A percentile compares a stretch with the other conserved stretches of the same genome.
phyloP scores from a whole-genome alignment of 768 basidiomycete genomes.

The Lactarius hatsudake region DNA sequence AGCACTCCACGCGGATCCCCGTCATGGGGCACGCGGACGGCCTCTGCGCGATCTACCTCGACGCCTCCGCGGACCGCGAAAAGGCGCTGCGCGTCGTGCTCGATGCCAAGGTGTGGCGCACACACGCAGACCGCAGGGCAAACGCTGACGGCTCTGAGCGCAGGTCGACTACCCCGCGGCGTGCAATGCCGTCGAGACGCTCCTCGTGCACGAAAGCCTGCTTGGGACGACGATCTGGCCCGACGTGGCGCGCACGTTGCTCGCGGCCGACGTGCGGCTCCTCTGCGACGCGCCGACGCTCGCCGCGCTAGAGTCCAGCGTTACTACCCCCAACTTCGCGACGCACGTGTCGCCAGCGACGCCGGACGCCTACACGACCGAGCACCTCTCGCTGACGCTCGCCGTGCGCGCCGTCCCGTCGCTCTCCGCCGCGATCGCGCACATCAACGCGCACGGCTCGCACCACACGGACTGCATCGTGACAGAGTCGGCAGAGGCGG shows the following conservation, averaged over 20 bases:
- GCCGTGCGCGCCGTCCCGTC: conserved; percentile 77
- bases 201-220: conserved; percentile 77
- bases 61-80: conserved; percentile 70
- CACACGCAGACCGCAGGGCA: too few relatives aligned
- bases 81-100: conserved; percentile 82
- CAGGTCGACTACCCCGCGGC: conserved; percentile 95
- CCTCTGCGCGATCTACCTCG: conserved; percentile 85
- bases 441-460: conserved; percentile 91
- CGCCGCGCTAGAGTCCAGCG: conserved; percentile 46
- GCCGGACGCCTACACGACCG: conserved; percentile 72
- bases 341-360: conserved; percentile 53
- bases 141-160: neutral
- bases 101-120: conserved; percentile 77
- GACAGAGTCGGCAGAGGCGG: conserved; percentile 68
- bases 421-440: conserved; percentile 69
- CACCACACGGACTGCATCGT: conserved; percentile 95
- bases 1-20: conserved; percentile 86
- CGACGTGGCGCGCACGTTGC: conserved; percentile 66
- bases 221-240: conserved; percentile 79
- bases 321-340: conserved; percentile 36
- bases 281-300: conserved; percentile 74
- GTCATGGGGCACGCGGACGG: conserved; percentile 99
- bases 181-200: conserved; percentile 89
- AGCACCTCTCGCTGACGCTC: conserved; percentile 83
- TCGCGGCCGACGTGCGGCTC: conserved; percentile 68